These are phyloP conservation scores for Bassia scoparia DNA, from an alignment of 148 eudicot genomes.

Conservation along the genomic window DNA sequence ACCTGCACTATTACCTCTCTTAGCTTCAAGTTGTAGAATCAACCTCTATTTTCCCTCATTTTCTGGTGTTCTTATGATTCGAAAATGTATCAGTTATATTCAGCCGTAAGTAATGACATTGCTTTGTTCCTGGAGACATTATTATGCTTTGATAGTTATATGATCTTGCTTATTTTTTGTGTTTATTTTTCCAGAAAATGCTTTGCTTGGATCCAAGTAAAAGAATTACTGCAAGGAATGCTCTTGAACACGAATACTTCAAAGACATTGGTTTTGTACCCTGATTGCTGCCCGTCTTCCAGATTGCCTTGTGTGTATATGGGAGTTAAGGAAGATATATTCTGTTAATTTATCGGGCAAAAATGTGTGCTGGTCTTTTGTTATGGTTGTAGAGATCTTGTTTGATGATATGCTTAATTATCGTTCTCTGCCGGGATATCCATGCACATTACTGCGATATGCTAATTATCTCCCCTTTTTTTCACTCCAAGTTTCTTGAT, in stretches of 20 bases:
- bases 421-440: slow-evolving; percentile 1
- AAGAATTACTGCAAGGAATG: slow-evolving; percentile 85
- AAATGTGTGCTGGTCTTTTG: slow-evolving; percentile 18
- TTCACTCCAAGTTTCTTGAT: neutral
- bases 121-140: neutral
- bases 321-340: slow-evolving; percentile 24
- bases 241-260: slow-evolving; percentile 93
- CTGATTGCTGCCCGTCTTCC: slow-evolving; percentile 24
- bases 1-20: neutral
- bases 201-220: slow-evolving; percentile 81
- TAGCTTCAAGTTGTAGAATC: neutral
- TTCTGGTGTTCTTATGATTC: neutral
- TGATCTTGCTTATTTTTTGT: neutral
- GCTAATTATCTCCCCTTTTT: neutral
- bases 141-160: neutral
- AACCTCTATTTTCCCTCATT: neutral
- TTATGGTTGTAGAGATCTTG: slow-evolving; percentile 20
- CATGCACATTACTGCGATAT: slow-evolving; percentile 4
- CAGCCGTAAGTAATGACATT: neutral
- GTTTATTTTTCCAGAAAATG: slow-evolving; percentile 67
- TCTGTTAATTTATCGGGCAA: neutral
- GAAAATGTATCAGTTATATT: neutral
- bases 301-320: slow-evolving; percentile 31
- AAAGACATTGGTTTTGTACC: slow-evolving; percentile 69
- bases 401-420: slow-evolving; percentile 3